phyloP scores from a whole-genome alignment of 257 asterid species.

The Solanum habrochaites region DNA sequence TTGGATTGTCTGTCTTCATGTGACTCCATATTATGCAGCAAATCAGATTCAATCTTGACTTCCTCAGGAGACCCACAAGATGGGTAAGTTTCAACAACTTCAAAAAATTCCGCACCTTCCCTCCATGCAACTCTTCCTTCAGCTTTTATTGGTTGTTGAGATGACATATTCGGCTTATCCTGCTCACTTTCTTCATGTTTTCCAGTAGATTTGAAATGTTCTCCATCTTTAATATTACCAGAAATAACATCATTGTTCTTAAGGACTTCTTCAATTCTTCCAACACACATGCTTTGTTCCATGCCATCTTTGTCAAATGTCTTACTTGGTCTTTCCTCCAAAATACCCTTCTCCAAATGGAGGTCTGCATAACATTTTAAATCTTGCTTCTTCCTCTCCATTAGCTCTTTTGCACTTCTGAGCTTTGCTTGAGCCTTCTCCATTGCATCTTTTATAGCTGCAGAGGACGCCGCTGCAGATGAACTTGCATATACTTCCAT shows the following conservation, averaged over 20 bases:
- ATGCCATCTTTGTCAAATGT: conserved; percentile 18
- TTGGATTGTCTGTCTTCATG: conserved; percentile 5
- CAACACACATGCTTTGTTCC: conserved; percentile 8
- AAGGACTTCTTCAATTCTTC: conserved; percentile 16
- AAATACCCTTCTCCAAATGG: conserved; percentile 10
- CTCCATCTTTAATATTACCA: conserved; percentile 14
- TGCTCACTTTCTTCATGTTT: background rate
- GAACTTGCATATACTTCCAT: conserved; percentile 41
- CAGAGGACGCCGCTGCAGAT: conserved; percentile 23
- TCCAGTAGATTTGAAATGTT: conserved; percentile 7
- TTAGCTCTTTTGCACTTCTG: conserved; percentile 23
- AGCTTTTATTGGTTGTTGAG: conserved; percentile 5
- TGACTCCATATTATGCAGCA: conserved; percentile 11
- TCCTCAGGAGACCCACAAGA: conserved; percentile 14
- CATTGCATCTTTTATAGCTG: conserved; percentile 14
- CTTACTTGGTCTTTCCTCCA: conserved; percentile 24
- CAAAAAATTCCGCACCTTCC: conserved; percentile 52
- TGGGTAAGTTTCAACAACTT: conserved; percentile 44
- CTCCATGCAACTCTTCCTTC: conserved; percentile 48
- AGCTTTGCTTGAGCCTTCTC: conserved; percentile 26
- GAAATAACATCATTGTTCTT: conserved; percentile 11
- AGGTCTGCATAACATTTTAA: conserved; percentile 1
- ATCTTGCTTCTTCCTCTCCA: conserved; percentile 18
- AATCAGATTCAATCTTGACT: conserved; percentile 8
- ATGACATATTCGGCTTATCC: conserved; percentile 3